Base-by-base conservation (phyloP, 2,329 filamentous ascomycete genomes). In the Diaporthe longicolla region DNA sequence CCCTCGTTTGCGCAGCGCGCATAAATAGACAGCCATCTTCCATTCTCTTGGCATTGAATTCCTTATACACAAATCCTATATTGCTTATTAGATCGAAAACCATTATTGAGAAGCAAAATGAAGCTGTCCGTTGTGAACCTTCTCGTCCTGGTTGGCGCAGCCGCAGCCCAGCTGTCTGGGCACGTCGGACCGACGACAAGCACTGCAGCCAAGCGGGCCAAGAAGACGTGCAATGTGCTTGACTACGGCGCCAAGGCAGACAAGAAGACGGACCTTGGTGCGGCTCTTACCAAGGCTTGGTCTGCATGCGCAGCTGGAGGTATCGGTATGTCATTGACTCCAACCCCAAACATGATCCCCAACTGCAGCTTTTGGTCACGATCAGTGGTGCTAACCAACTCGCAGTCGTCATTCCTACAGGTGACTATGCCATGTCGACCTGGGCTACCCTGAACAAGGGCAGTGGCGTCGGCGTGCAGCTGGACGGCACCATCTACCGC, bases 241-340 rank as follows among this genome's bases (percentile, higher is more conserved):
- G 78, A 84, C 70, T 88, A 89, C 77, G 87, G 88, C 19, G 88
- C 85, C 61, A 81, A 81, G 26, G 86, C 85, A 2, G 87, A 89
- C 77, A 81, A 80, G 75, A 72, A 78, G 50, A 78, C 75, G 17
- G 80, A 80, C 43, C 78, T 81, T 69, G 71, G 73, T 40, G 66
- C 76, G 19, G 78, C 80, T 15, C 80, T 79, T 79, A 55, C 74
- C 29, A 66, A 66, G 45, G 63, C 63, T 52, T 66, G 63, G 79
- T 81, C n/a, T 89, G 87, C 82, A 85, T 85, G 76, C 78, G 82
- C 2, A 24, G 4, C 45, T 3, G 86, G 87, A 15, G 87, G 87
- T 2, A 66, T 66, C 45, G 45, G 63, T 66, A 52, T n/a, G 63
- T 66, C 7, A n/a, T 40, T 8, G 4, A 17, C 13, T 19, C 10